Conservation (phyloP, 306 rosid species). For the Dalbergia cultrata region DNA sequence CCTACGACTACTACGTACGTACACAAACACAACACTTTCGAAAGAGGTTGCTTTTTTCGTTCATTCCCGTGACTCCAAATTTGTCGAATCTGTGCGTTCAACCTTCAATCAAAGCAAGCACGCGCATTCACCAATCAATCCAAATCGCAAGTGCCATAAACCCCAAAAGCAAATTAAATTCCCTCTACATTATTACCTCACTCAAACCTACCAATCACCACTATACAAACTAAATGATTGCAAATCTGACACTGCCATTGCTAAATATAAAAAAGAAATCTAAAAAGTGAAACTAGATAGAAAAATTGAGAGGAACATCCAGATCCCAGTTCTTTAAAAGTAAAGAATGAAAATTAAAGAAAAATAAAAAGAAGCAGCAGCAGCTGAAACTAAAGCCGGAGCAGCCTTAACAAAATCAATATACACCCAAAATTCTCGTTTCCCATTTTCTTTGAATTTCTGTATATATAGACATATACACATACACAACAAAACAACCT, state of each 20-base stretch:
- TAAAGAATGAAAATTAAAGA: neutral
- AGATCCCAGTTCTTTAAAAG: neutral
- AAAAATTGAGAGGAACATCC: neutral
- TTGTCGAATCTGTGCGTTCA: neutral
- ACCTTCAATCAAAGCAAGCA: neutral
- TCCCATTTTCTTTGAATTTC: conserved; percentile 10
- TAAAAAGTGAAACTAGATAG: too few species aligned
- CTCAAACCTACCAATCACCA: neutral
- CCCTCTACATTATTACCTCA: neutral
- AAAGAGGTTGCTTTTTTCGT: neutral
- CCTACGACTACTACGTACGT: too few species aligned
- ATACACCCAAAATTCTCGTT: conserved; percentile 4
- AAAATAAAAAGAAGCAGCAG: neutral
- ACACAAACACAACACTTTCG: neutral
- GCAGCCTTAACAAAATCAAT: neutral
- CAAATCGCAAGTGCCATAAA: conserved; percentile 1
- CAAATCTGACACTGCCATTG: neutral
- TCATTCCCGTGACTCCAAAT: neutral
- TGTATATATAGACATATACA: conserved; percentile 10
- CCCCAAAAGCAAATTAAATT: neutral
- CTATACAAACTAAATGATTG: neutral
- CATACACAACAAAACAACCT: neutral
- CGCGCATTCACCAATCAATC: neutral
- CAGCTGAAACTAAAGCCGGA: neutral
- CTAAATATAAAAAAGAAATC: neutral